phyloP scores from a whole-genome alignment of 768 basidiomycete species.

The Russula dissimulans region DNA sequence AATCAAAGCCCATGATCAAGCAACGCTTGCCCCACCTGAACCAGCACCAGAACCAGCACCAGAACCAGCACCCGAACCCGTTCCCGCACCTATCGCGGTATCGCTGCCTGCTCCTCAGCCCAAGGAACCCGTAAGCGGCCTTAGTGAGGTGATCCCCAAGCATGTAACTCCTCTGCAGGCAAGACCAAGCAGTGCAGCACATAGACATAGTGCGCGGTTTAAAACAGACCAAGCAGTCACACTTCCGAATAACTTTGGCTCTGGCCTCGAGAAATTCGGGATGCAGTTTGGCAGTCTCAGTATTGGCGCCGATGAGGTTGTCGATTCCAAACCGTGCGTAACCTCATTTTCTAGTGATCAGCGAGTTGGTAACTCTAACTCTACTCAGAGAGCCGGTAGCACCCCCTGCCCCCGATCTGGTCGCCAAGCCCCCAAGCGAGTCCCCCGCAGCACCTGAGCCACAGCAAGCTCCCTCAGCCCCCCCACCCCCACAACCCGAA shows the following conservation, averaged over 20 bases:
- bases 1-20: constrained; percentile 5
- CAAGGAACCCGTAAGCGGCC: constrained; percentile 22
- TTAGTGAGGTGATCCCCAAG: constrained; percentile 23
- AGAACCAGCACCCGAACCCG: constrained; percentile 23
- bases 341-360: not conserved
- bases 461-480: not conserved
- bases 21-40: constrained; percentile 8
- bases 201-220: constrained; percentile 52
- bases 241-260: constrained; percentile 54
- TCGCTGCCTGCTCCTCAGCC: constrained; percentile 19
- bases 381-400: constrained; percentile 20
- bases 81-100: constrained; percentile 26
- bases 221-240: constrained; percentile 80
- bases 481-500: constrained; percentile 22
- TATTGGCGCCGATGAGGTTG: constrained; percentile 55
- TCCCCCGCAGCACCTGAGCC: constrained; percentile 14
- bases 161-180: constrained; percentile 35
- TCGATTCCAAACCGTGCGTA: constrained; percentile 46
- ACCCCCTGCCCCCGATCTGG: constrained; percentile 20
- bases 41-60: constrained; percentile 20
- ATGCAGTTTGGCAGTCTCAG: constrained; percentile 88
- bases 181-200: constrained; percentile 43
- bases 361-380: not conserved
- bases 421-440: constrained; percentile 9
- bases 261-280: constrained; percentile 65